These are phyloP conservation scores for Scutellaria galericulata DNA, from an alignment of 257 asterid species.

Conservation along the genomic window DNA sequence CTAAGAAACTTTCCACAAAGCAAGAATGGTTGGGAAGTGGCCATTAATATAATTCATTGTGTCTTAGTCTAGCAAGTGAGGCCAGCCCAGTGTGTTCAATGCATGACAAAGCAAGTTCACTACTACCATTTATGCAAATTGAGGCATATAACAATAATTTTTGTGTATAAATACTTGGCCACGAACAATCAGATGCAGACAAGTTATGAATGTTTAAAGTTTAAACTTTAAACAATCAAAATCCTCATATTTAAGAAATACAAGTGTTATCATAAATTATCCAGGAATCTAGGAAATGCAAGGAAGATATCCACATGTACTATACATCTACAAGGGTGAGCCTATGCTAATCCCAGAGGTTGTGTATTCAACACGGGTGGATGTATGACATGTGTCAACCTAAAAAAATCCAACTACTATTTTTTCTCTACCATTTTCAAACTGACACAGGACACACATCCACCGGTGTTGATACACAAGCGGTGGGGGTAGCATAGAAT, in stretches of 20 bases:
- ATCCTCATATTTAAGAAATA: slow-evolving; percentile 7
- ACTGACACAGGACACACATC: no score
- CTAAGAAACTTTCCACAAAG: background rate
- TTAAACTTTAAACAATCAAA: slow-evolving; percentile 6
- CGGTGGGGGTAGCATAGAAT: no score
- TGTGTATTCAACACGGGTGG: no score
- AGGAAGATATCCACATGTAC: slow-evolving; percentile 18
- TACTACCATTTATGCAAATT: slow-evolving; percentile 4
- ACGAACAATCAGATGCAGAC: slow-evolving; percentile 25
- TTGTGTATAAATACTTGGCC: background rate
- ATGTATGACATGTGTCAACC: no score
- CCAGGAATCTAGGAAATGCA: slow-evolving; percentile 12
- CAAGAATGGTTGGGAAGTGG: background rate
- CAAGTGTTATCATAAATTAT: background rate
- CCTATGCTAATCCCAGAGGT: no score
- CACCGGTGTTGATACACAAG: no score
- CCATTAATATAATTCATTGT: slow-evolving; percentile 6
- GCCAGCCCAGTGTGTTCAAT: slow-evolving; percentile 9
- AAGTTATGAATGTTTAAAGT: background rate
- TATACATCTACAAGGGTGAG: background rate
- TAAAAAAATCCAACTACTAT: no score
- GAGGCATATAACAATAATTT: slow-evolving; percentile 23
- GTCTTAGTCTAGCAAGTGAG: background rate
- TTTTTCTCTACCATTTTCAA: no score
- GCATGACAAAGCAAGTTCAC: slow-evolving; percentile 11